A percentile compares a stretch with the other conserved stretches of the same genome.
Conservation (phyloP, 2,329 filamentous ascomycete species). For the Grosmannia huntii region DNA sequence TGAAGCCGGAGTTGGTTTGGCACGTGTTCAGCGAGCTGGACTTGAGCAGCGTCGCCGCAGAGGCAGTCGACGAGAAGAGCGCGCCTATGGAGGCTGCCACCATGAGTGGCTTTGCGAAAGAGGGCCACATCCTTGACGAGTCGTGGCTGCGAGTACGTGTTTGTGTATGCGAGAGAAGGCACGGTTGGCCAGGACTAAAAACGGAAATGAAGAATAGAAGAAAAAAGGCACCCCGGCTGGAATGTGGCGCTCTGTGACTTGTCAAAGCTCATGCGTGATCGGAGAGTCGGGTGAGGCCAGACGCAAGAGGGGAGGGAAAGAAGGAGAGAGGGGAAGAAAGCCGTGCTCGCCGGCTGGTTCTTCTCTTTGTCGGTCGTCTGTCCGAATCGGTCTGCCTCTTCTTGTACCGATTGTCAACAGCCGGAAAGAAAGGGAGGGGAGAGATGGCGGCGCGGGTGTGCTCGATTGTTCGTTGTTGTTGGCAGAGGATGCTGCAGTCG, state of each 20-base stretch:
- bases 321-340: not conserved
- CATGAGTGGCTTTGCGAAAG: constrained; percentile 29
- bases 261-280: not conserved
- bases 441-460: not conserved
- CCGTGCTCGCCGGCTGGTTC: not conserved
- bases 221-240: not conserved
- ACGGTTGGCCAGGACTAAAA: not conserved
- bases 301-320: not conserved
- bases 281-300: not conserved
- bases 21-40: constrained; percentile 59
- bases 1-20: constrained; percentile 64
- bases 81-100: constrained; percentile 28
- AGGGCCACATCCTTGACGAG: constrained; percentile 13
- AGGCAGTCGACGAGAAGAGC: constrained; percentile 13
- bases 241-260: not conserved
- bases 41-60: constrained; percentile 26
- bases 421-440: not conserved
- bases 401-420: not conserved
- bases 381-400: not conserved
- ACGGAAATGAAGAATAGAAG: not conserved
- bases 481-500: not conserved
- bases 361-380: not conserved
- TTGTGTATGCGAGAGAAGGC: not conserved
- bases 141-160: not conserved
- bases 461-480: not conserved